Percentiles rank a stretch among this genome's conserved stretches.
Evolutionary conservation across 2,329 filamentous ascomycete genomes (phyloP).

Genomic region (Phialophora expanda): DNA sequence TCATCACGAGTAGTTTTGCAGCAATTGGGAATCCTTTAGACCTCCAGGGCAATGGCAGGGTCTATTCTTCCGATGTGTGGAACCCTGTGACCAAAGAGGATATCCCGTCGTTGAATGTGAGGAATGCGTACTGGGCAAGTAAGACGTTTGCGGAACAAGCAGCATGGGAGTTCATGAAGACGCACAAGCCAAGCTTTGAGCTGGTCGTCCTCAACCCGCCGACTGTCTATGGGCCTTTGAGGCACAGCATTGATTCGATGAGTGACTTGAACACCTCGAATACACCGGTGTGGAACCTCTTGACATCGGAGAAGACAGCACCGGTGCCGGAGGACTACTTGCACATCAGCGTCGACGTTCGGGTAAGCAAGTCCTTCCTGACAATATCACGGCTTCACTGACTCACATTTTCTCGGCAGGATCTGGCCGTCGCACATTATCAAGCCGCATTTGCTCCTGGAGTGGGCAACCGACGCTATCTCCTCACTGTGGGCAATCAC

Average conservation of each 20-base stretch:
- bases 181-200: slow-evolving; percentile 63
- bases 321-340: slow-evolving; percentile 8
- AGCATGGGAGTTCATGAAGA: slow-evolving; percentile 67
- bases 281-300: slow-evolving; percentile 10
- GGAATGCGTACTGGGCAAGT: slow-evolving; percentile 54
- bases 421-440: slow-evolving; percentile 27
- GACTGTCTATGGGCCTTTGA: slow-evolving; percentile 66
- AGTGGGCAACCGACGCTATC: slow-evolving; percentile 21
- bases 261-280: slow-evolving; percentile 62
- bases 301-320: slow-evolving; percentile 37
- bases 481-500: slow-evolving; percentile 20
- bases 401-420: slow-evolving; percentile 10
- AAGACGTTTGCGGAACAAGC: slow-evolving; percentile 68
- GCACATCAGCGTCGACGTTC: slow-evolving; percentile 28
- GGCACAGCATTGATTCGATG: slow-evolving; percentile 66
- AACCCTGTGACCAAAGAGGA: slow-evolving; percentile 53
- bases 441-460: slow-evolving; percentile 18
- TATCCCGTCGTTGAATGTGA: slow-evolving; percentile 42
- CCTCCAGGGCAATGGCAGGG: slow-evolving; percentile 43
- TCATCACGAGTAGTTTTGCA: slow-evolving; percentile 71
- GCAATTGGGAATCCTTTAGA: slow-evolving; percentile 60
- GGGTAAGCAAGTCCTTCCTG: slow-evolving; percentile 11
- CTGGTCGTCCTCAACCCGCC: slow-evolving; percentile 67
- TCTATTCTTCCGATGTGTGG: slow-evolving; percentile 50
- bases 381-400: not conserved